phyloP scores from a whole-genome alignment of 192 early-diverging fungal genomes.

The Bifiguratus adelaidae region DNA sequence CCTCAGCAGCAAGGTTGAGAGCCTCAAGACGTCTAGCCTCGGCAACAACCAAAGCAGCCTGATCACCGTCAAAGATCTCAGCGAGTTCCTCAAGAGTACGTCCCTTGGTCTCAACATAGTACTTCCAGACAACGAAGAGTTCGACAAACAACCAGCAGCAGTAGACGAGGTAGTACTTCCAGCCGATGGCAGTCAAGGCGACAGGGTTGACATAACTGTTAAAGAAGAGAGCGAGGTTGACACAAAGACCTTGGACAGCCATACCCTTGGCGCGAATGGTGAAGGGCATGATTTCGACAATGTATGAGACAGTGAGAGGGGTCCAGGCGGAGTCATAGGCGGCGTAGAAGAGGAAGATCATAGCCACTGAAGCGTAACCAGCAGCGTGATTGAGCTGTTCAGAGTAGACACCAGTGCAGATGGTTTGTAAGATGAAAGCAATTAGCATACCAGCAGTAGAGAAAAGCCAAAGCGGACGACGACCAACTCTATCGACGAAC shows the following conservation, averaged over 20 bases:
- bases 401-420: slow-evolving; percentile 3
- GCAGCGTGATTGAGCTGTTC: not conserved
- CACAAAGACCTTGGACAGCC: slow-evolving; percentile 8
- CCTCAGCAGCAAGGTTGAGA: too few relatives aligned
- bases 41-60: slow-evolving; percentile 5
- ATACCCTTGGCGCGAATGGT: slow-evolving; percentile 9
- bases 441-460: slow-evolving; percentile 5
- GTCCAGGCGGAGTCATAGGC: slow-evolving; percentile 14
- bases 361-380: slow-evolving; percentile 3
- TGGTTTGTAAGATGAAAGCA: slow-evolving; percentile 1
- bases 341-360: slow-evolving; percentile 5
- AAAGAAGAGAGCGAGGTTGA: slow-evolving; percentile 8
- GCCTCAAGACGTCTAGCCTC: not conserved
- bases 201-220: slow-evolving; percentile 3
- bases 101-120: too few relatives aligned
- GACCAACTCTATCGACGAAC: slow-evolving; percentile 5
- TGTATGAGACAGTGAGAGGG: slow-evolving; percentile 2
- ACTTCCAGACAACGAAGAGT: slow-evolving; percentile 6
- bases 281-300: slow-evolving; percentile 7
- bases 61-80: slow-evolving; percentile 5
- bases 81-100: too few relatives aligned
- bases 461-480: slow-evolving; percentile 2
- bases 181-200: slow-evolving; percentile 3
- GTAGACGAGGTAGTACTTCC: slow-evolving; percentile 7
- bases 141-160: not conserved